Conservation (phyloP, 805 yeast species). For the Ogataea ramenticola region DNA sequence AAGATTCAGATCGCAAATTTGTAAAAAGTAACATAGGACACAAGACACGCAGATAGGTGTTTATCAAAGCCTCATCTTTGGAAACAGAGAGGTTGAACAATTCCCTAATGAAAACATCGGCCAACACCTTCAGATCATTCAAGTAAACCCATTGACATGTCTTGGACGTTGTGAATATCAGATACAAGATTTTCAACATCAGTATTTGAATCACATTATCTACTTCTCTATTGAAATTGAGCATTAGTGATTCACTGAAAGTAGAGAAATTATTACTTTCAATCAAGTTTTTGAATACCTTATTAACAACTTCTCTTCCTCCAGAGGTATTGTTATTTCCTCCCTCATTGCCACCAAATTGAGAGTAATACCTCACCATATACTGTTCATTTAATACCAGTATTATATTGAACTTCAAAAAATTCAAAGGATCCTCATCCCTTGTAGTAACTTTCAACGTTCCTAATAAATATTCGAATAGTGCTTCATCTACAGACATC, state of each 20-base stretch:
- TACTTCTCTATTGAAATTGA: constrained; percentile 70
- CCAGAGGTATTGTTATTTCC: neutral
- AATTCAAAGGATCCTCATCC: constrained; percentile 51
- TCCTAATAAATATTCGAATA: constrained; percentile 40
- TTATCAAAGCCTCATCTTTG: constrained; percentile 50
- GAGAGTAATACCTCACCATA: constrained; percentile 49
- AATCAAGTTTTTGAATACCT: constrained; percentile 50
- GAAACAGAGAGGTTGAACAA: constrained; percentile 55
- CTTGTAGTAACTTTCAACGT: constrained; percentile 33
- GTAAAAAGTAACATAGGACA: constrained; percentile 64
- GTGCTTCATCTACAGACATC: constrained; percentile 31
- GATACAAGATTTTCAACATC: constrained; percentile 69
- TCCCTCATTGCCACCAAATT: neutral
- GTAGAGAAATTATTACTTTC: constrained; percentile 37
- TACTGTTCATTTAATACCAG: constrained; percentile 83
- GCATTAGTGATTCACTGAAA: constrained; percentile 62
- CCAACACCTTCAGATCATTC: constrained; percentile 77
- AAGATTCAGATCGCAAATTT: constrained; percentile 47
- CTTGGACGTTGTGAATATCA: constrained; percentile 58
- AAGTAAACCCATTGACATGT: constrained; percentile 68
- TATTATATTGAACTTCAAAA: constrained; percentile 62
- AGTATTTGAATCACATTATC: constrained; percentile 69
- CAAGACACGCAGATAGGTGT: constrained; percentile 67
- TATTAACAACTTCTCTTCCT: constrained; percentile 23
- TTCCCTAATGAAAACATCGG: constrained; percentile 79